Evolutionary conservation across 2,329 filamentous ascomycete species (phyloP), one percentile per base, ranked within the genome.

Genomic region (Thermothelomyces thermophilus): DNA sequence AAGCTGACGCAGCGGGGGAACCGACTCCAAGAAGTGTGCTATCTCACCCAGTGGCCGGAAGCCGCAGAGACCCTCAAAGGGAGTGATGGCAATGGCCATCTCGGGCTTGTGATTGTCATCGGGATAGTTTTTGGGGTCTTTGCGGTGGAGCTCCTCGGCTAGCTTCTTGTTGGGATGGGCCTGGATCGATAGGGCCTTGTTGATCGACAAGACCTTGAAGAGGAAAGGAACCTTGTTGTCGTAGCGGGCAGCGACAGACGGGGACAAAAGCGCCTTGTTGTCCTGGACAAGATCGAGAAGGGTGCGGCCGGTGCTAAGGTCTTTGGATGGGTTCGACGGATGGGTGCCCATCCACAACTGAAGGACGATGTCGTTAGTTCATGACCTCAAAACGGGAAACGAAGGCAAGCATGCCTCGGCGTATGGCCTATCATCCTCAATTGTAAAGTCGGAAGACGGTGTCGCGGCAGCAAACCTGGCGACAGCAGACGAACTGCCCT

Each of bases 51-150:
- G 74, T 0, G 93, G 93, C 9, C 93, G 82, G 75, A 98, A 98
- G 30, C 93, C 93, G 63, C 93, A 98, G 30, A 98, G 79, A 0
- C 93, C 93, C 66, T 97, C 91, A 59, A 98, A 98, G 0, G 89
- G 85, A 1, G 93, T 97, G 62, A 98, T 85, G 55, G 93, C 93
- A 67, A 98, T 95, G 55, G 93, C 90, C 93, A 98, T 98, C 71
- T 98, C 93, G 30, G 93, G 93, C 73, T 98, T 98, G 76, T 98
- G 93, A 73, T 98, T 98, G 73, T 97, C 91, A 74, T 98, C 90
- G 51, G 91, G 93, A 66, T 98, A 98, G 74, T 98, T 94, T 70
- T 88, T 88, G 42, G 90, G 79, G 64, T 98, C 91, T 56, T 78
- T 82, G 34, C 83, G 80, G 67, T 97, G 93, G 26, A 98, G 75